Base-by-base conservation (phyloP, 352 stramenopile genomes). In the Globisporangium alternatum region DNA sequence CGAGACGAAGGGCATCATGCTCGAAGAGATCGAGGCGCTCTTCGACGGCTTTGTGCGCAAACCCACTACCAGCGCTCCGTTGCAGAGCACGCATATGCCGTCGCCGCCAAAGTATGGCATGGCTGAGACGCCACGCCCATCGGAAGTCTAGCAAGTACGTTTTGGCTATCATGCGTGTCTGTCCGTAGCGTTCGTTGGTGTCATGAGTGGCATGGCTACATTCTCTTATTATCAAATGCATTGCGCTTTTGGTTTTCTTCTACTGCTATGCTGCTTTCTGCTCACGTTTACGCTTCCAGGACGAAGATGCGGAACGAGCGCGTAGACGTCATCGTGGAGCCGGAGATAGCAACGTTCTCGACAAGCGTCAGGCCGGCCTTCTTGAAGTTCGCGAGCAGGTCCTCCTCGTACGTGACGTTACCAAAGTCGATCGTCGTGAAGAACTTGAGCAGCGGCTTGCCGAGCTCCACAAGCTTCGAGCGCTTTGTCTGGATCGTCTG, bases 371-470 rank as follows among this genome's bases (percentile, higher is more conserved):
- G 71, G 7, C 74, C 76, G 2, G 80, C 83, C 49, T 86, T 84
- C 68, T 89, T 83, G 68, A 90, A 88, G 22, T 76, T 83, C 35
- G 54, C 70, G 2, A 88, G 68, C 56, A 96, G 52, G 25, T 97
- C 84, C 31, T 78, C 68, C 58, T 96, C 88, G 69, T 90, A 95
- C 58, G 91, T 91, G 22, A 97, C 78, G 44, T 88, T 71, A 54
- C 92, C 92, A 74, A 98, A 98, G 68, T 98, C 92, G 70, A 98
- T 95, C 30, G 90, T 97, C 65, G 90, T 97, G 65, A 95, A 72
- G 74, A 96, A 97, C 78, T 97, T 97, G 65, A 98, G 75, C 58
- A 97, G 68, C 41, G 89, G 89, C 71, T 98, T 98, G 59, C 89
- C 74, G 21, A 86, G 58, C 70, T 92, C 80, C 44, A 86, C 77